A percentile compares a stretch with the other conserved stretches of the same genome.
These are phyloP conservation scores for Opeltia flavorubescens DNA, from an alignment of 495 filamentous ascomycete genomes.

Conservation along the genomic window DNA sequence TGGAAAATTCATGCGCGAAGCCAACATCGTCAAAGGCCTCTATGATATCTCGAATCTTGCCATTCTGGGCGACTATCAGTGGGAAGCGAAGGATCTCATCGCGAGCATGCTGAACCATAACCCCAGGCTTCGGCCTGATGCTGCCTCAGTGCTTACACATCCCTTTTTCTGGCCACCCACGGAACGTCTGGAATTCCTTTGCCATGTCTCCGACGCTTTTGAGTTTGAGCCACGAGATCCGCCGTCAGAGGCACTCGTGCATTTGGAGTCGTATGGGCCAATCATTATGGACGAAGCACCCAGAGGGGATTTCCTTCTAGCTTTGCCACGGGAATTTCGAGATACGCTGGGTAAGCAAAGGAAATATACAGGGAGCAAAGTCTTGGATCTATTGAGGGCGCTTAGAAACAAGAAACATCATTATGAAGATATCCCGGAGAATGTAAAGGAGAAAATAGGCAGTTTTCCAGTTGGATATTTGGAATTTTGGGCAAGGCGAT, in stretches of 20 bases:
- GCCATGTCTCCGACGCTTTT: constrained; percentile 88
- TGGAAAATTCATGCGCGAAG: constrained; percentile 85
- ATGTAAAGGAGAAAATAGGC: constrained; percentile 67
- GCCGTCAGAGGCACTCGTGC: constrained; percentile 48
- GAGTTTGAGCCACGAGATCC: constrained; percentile 79
- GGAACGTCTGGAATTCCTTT: constrained; percentile 78
- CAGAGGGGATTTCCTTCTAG: constrained; percentile 56
- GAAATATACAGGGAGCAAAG: constrained; percentile 72
- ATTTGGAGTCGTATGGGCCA: constrained; percentile 42
- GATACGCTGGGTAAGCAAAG: constrained; percentile 85
- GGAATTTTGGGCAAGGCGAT: constrained; percentile 67
- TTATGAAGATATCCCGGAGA: constrained; percentile 76
- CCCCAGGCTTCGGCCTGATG: constrained; percentile 53
- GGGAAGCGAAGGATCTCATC: constrained; percentile 78
- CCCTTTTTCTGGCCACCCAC: constrained; percentile 92
- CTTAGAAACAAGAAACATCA: constrained; percentile 93
- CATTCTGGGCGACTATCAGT: constrained; percentile 62
- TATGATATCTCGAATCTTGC: constrained; percentile 59
- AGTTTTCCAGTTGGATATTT: constrained; percentile 73
- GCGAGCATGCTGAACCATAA: constrained; percentile 64
- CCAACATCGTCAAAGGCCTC: constrained; percentile 83
- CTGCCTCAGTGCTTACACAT: constrained; percentile 67
- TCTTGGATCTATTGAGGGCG: constrained; percentile 79
- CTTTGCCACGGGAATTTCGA: constrained; percentile 64
- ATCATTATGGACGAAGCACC: constrained; percentile 39